phyloP scores from a whole-genome alignment of 768 basidiomycete genomes.

The Boletus reticulatus region DNA sequence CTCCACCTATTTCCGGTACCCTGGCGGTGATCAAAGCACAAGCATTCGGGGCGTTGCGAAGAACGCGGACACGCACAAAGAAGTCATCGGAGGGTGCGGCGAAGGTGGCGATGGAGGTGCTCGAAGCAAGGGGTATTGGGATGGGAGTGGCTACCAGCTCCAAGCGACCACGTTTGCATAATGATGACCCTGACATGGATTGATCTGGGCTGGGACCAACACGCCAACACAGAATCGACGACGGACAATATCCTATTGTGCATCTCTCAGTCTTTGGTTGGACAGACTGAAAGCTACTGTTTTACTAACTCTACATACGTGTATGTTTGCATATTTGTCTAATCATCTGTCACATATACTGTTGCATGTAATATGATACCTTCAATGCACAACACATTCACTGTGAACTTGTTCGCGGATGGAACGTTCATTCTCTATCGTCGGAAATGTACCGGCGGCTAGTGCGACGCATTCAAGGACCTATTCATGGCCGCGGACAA shows the following conservation, averaged over 20 bases:
- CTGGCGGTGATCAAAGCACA: conserved; percentile 90
- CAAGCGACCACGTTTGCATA: conserved; percentile 46
- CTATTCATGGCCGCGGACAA: conserved; percentile 26
- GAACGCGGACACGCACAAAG: conserved; percentile 73
- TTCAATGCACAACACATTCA: conserved; percentile 23
- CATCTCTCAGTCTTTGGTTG: conserved; percentile 23
- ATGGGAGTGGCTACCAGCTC: conserved; percentile 41
- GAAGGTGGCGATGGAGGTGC: conserved; percentile 75
- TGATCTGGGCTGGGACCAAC: conserved; percentile 15
- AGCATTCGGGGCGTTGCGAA: conserved; percentile 80
- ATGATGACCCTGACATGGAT: conserved; percentile 49
- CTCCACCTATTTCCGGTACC: conserved; percentile 65
- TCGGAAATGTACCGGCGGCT: conserved; percentile 12
- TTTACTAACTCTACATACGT: conserved; percentile 29
- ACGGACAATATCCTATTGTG: conserved; percentile 30
- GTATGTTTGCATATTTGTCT: conserved; percentile 31
- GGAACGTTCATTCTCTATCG: conserved; percentile 3
- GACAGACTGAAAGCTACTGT: conserved; percentile 27
- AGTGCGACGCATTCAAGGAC: not conserved
- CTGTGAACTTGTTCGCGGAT: conserved; percentile 4
- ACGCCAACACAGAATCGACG: conserved; percentile 14
- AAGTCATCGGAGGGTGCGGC: conserved; percentile 69
- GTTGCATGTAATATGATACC: conserved; percentile 41
- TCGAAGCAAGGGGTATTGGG: conserved; percentile 75
- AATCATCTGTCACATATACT: conserved; percentile 34